A percentile compares a stretch with the other conserved stretches of the same genome.
Conservation (phyloP, 192 early-diverging fungal species). For the Podila minutissima region DNA sequence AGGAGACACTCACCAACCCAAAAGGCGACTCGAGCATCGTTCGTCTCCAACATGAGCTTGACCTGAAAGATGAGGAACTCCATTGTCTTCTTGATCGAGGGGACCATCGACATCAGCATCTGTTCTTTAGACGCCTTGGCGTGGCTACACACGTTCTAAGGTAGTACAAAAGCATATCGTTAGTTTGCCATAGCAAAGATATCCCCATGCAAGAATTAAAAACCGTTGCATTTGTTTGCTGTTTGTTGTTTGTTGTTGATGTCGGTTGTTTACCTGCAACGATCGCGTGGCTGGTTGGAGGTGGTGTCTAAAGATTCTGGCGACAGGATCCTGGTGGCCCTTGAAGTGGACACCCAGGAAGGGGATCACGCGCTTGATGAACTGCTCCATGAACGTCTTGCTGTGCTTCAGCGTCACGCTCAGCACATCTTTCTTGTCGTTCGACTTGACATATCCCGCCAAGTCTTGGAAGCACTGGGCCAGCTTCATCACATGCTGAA, state of each 20-base stretch:
- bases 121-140: constrained; percentile 77
- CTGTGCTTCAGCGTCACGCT: constrained; percentile 56
- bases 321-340: constrained; percentile 47
- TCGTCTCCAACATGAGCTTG: constrained; percentile 76
- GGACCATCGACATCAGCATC: constrained; percentile 69
- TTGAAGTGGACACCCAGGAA: constrained; percentile 60
- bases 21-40: constrained; percentile 59
- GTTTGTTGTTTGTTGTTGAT: background rate
- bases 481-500: constrained; percentile 47
- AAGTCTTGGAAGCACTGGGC: constrained; percentile 56
- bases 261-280: constrained; percentile 52
- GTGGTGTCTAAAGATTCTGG: constrained; percentile 57
- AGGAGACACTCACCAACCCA: constrained; percentile 17
- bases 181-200: background rate
- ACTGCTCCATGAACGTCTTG: constrained; percentile 63
- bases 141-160: constrained; percentile 79
- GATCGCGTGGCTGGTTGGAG: constrained; percentile 60
- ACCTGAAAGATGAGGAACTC: constrained; percentile 82
- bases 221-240: too few relatives aligned
- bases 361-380: constrained; percentile 60
- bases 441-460: constrained; percentile 57
- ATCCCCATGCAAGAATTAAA: background rate
- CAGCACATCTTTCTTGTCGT: constrained; percentile 57
- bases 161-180: background rate
- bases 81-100: constrained; percentile 72